These are phyloP conservation scores for Tolypocladium cylindrosporum DNA, from an alignment of 2,329 filamentous ascomycete genomes.

Conservation along the genomic window DNA sequence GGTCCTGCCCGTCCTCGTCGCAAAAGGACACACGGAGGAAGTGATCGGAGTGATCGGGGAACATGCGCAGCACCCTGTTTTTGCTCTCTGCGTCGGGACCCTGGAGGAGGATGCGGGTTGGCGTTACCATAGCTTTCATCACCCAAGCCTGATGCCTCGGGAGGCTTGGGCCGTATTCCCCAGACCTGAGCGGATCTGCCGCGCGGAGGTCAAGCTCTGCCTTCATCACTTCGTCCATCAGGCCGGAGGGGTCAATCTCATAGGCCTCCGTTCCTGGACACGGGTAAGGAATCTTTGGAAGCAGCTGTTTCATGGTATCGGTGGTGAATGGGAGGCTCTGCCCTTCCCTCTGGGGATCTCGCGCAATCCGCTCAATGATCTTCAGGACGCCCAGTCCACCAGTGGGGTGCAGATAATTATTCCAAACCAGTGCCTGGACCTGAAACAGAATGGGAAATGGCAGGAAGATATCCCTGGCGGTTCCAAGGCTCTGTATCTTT, in stretches of 20 bases:
- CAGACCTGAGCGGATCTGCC: conserved; percentile 12
- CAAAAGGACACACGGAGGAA: conserved; percentile 64
- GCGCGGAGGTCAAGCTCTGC: conserved; percentile 28
- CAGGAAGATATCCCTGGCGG: conserved; percentile 15
- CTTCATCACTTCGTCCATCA: conserved; percentile 29
- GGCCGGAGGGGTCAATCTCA: conserved; percentile 25
- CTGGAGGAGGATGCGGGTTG: conserved; percentile 43
- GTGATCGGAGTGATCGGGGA: conserved; percentile 44
- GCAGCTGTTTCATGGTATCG: conserved; percentile 42
- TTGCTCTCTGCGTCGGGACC: conserved; percentile 58
- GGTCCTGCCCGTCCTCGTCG: conserved; percentile 60
- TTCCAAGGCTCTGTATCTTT: conserved; percentile 13
- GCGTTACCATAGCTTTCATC: conserved; percentile 49
- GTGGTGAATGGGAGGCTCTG: conserved; percentile 33
- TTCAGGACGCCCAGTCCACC: conserved; percentile 37
- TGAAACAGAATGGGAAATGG: conserved; percentile 51
- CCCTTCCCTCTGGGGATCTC: conserved; percentile 11
- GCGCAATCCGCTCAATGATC: conserved; percentile 24
- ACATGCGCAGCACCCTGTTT: conserved; percentile 63
- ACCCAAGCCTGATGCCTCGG: conserved; percentile 36
- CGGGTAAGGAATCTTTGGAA: conserved; percentile 42
- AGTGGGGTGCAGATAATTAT: conserved; percentile 49
- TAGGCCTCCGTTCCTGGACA: conserved; percentile 36
- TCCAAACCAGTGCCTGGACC: conserved; percentile 51
- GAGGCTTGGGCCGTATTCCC: conserved; percentile 15